Base-by-base conservation (phyloP, 768 basidiomycete species). In the Termitomyces sp. region DNA sequence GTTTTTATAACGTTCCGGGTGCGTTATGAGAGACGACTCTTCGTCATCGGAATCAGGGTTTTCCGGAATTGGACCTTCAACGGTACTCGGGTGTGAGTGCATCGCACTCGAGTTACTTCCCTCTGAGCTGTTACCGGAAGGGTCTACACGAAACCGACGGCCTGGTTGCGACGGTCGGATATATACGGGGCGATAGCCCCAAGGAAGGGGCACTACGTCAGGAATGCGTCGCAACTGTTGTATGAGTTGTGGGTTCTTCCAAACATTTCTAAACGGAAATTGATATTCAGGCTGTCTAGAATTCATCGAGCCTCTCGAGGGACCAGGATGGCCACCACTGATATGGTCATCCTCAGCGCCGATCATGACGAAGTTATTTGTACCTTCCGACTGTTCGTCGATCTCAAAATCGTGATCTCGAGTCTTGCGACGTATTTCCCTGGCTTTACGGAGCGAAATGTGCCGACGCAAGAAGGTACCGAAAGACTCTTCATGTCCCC, bases 141-240 rank as follows among this genome's bases (percentile, higher is more conserved):
- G 52, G 42, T 65, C 55, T 8, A 67, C 52, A 23, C 64, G 62
- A 32, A 65, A 65, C 3, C 66, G 54, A 14, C 21, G 32, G 6
- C 52, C 39, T 28, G 60, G 63, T n/a, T 57, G 49, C 30, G 25
- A 25, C 9, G 49, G 42, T 45, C 55, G 50, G 14, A 67, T 60
- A 34, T 56, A 46, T 21, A 62, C 45, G 14, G 63, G 23, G 17
- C 54, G 50, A 23, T 55, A 52, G 25, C 57, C 61, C 58, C 56
- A 67, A 25, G 60, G 66, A 10, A 55, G 14, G 5, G 55, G 58
- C 3, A 66, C 21, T 7, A 57, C 57, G 30, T 49, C 57, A 28
- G 58, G 62, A 14, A 65, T 16, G 32, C 55, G 57, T 28, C 59
- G 57, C 27, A 64, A 23, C 10, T 62, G 54, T 34, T 57, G 63